Evolutionary conservation across 768 basidiomycete species (phyloP).

Genomic region (Zangia roseola): DNA sequence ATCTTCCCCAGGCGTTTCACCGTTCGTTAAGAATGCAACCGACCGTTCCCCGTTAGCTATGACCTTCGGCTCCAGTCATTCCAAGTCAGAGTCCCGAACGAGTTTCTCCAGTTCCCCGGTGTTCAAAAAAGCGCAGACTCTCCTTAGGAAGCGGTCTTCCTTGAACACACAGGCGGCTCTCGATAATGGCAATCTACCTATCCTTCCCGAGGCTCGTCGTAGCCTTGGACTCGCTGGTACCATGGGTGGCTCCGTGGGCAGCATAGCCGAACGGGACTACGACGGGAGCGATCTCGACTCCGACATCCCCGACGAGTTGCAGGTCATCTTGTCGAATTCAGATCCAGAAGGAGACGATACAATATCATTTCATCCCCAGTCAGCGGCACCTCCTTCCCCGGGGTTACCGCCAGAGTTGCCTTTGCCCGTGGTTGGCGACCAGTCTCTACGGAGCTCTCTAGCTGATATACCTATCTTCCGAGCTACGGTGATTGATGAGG

Average conservation of each 20-base stretch:
- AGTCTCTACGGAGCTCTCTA: constrained; percentile 8
- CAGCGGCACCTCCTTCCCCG: constrained; percentile 31
- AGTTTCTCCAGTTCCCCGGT: constrained; percentile 32
- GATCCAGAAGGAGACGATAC: constrained; percentile 43
- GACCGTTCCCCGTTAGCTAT: constrained; percentile 32
- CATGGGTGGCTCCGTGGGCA: constrained; percentile 58
- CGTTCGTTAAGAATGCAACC: constrained; percentile 21
- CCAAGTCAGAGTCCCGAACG: constrained; percentile 27
- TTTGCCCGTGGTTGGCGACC: constrained; percentile 30
- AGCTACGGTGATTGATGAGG: constrained; percentile 45
- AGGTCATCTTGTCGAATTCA: constrained; percentile 52
- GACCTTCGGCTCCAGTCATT: constrained; percentile 38
- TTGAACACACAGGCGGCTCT: constrained; percentile 15
- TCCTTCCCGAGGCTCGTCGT: constrained; percentile 51
- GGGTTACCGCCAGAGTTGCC: constrained; percentile 44
- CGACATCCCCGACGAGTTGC: constrained; percentile 80
- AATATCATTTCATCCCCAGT: constrained; percentile 27
- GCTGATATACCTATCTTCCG: constrained; percentile 40
- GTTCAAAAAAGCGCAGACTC: constrained; percentile 31
- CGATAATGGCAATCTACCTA: constrained; percentile 33
- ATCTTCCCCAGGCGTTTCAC: constrained; percentile 24
- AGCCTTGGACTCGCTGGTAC: constrained; percentile 66
- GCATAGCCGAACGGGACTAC: constrained; percentile 43
- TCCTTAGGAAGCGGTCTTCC: constrained; percentile 25
- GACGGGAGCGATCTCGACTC: constrained; percentile 67